Evolutionary conservation across 2,329 filamentous ascomycete genomes (phyloP), one percentile per base, ranked within the genome.

Genomic region (Fusarium ambrosium): DNA sequence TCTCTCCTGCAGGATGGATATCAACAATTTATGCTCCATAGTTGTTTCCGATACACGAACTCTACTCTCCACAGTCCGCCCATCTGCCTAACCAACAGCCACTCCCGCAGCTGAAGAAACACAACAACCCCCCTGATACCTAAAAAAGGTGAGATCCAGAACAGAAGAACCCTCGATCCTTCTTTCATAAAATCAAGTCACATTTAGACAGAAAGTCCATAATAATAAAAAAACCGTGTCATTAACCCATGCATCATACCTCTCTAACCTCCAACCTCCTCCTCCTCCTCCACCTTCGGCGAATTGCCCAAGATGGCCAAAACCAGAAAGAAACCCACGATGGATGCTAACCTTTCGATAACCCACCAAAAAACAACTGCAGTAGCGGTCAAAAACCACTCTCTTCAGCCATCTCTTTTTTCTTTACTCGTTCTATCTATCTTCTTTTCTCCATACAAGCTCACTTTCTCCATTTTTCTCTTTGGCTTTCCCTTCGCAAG

Each of bases 401-500:
- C 22, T 66, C 62, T n/a, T 66, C 62, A 55, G 62, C 67, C 69
- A 65, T 68, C 45, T 51, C 59, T 62, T 45, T 41, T 48, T 62
- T 39, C 29, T 41, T 22, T 20, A 48, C 32, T 66, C 29, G 29
- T 39, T 48, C 58, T 61, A 32, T 32, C 27, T 4, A 18, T 62
- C 8, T 48, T 62, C 8, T 48, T 10, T 34, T 45, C 59, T 24
- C 59, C 56, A 60, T 60, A 29, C 22, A 39, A 13, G n/a, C 6
- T n/a, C 34, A 41, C 6, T 34, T 29, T 29, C 59, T 37, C 20
- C 13, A 37, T 43, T 32, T 18, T 43, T 60, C 22, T 43, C 11
- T 4, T 55, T 22, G 58, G 41, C n/a, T 56, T 58, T 72, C 61
- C 61, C 53, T 39, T 74, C 72, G 72, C 72, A 74, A 75, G 69